Percentiles rank a stretch among this genome's conserved stretches.
Evolutionary conservation across 2,329 filamentous ascomycete species (phyloP).

Genomic region (Esteya vermicola): DNA sequence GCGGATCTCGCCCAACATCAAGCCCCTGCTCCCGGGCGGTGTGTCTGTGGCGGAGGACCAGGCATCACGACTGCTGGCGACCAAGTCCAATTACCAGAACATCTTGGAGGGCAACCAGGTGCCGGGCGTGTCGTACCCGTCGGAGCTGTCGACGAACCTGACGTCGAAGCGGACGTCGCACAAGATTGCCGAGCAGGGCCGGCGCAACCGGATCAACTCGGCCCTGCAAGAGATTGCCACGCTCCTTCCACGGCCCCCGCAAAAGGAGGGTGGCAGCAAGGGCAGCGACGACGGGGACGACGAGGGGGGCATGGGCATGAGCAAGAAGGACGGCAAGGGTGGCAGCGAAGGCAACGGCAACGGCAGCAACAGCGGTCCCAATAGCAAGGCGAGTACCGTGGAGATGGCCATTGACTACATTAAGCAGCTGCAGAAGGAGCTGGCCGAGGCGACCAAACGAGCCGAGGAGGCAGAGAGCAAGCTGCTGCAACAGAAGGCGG

Average conservation of each 20-base stretch:
- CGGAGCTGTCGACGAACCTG: constrained; percentile 79
- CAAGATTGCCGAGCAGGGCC: constrained; percentile 93
- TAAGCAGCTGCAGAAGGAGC: constrained; percentile 63
- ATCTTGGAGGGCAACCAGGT: constrained; percentile 87
- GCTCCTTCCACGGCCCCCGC: constrained; percentile 46
- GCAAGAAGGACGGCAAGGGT: constrained; percentile 26
- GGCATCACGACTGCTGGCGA: constrained; percentile 64
- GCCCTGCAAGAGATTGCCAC: constrained; percentile 84
- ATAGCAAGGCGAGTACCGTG: constrained; percentile 94
- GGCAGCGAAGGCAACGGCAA: constrained; percentile 52
- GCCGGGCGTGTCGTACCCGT: constrained; percentile 80
- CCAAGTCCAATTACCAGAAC: constrained; percentile 97
- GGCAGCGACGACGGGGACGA: too few species aligned
- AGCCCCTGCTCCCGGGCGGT: constrained; percentile 61
- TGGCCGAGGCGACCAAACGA: constrained; percentile 47
- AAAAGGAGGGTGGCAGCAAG: constrained; percentile 18
- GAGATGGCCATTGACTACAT: constrained; percentile 95
- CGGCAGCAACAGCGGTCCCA: constrained; percentile 32
- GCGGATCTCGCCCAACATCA: constrained; percentile 87
- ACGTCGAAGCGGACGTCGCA: constrained; percentile 95
- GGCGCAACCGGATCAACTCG: constrained; percentile 87
- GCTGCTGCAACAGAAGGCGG: constrained; percentile 25
- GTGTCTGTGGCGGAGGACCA: constrained; percentile 40
- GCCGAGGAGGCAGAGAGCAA: constrained; percentile 53
- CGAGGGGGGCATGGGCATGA: too few species aligned